phyloP scores from a whole-genome alignment of 2,329 filamentous ascomycete genomes.

The Apiospora saccharicola region DNA sequence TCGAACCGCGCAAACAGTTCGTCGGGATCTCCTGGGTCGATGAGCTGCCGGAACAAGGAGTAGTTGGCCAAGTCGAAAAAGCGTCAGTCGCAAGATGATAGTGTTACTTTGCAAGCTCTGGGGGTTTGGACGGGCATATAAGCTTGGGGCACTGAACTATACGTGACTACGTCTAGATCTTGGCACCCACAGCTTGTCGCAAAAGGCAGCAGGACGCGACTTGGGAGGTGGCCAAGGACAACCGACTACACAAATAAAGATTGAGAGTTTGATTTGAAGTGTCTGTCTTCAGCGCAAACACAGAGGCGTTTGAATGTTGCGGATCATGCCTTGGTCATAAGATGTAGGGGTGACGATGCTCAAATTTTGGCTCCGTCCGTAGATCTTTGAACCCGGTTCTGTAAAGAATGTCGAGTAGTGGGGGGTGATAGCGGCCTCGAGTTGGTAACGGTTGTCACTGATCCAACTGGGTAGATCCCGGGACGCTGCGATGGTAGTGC shows the following conservation, averaged over 20 bases:
- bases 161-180: slow-evolving; percentile 32
- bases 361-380: slow-evolving; percentile 40
- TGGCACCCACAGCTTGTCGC: slow-evolving; percentile 25
- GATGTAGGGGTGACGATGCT: slow-evolving; percentile 40
- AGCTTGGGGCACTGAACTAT: slow-evolving; percentile 32
- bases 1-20: slow-evolving; percentile 26
- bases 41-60: slow-evolving; percentile 29
- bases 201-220: slow-evolving; percentile 30
- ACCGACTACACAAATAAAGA: slow-evolving; percentile 34
- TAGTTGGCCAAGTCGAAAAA: slow-evolving; percentile 34
- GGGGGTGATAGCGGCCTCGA: slow-evolving; percentile 38
- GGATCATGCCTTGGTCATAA: slow-evolving; percentile 35
- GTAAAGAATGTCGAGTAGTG: slow-evolving; percentile 36
- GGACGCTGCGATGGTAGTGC: slow-evolving; percentile 45
- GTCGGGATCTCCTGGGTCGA: slow-evolving; percentile 32
- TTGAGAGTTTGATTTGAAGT: slow-evolving; percentile 33
- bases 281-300: slow-evolving; percentile 38
- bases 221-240: slow-evolving; percentile 31
- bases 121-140: slow-evolving; percentile 30
- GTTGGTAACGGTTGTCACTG: slow-evolving; percentile 42
- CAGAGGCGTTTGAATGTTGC: slow-evolving; percentile 35
- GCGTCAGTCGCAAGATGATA: slow-evolving; percentile 30
- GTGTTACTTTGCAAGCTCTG: slow-evolving; percentile 29
- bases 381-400: slow-evolving; percentile 28
- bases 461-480: slow-evolving; percentile 50